These are phyloP conservation scores for Pythium utonaiense DNA, from an alignment of 352 stramenopile species.

Conservation along the genomic window DNA sequence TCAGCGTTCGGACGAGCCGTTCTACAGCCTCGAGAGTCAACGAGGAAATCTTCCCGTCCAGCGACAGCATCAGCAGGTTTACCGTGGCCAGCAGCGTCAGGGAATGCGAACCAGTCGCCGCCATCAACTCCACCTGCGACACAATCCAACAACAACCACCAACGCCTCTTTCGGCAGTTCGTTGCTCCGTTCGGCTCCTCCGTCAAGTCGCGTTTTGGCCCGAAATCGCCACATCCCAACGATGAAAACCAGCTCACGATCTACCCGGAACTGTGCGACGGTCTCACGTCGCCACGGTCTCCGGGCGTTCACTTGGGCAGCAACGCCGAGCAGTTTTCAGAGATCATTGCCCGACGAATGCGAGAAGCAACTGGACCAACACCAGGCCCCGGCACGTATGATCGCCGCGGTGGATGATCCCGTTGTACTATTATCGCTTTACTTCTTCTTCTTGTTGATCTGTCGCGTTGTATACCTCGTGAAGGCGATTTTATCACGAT, in stretches of 20 bases:
- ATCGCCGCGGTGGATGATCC: slow-evolving; percentile 31
- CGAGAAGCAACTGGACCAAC: slow-evolving; percentile 20
- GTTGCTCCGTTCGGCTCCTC: slow-evolving; percentile 34
- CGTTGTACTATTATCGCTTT: too few species aligned
- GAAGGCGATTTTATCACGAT: slow-evolving; percentile 67
- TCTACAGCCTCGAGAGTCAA: not conserved
- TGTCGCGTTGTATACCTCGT: slow-evolving; percentile 55
- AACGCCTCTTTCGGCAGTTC: slow-evolving; percentile 14
- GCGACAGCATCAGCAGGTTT: not conserved
- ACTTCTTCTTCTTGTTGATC: slow-evolving; percentile 47
- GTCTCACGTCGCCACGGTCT: slow-evolving; percentile 17
- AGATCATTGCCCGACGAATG: slow-evolving; percentile 28
- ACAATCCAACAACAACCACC: slow-evolving; percentile 1
- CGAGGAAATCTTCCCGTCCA: not conserved
- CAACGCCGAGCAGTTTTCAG: slow-evolving; percentile 38
- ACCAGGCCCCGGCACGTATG: slow-evolving; percentile 37
- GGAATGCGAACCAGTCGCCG: not conserved
- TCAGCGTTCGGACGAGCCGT: slow-evolving; percentile 7
- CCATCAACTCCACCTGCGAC: not conserved
- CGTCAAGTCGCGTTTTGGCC: slow-evolving; percentile 27
- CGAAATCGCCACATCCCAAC: not conserved
- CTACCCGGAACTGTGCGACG: slow-evolving; percentile 25
- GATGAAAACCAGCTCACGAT: slow-evolving; percentile 16
- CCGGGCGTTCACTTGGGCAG: slow-evolving; percentile 23
- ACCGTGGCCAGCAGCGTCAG: not conserved